Conservation (phyloP, 2,329 filamentous ascomycete genomes). For the Cladobotryum protrusum region DNA sequence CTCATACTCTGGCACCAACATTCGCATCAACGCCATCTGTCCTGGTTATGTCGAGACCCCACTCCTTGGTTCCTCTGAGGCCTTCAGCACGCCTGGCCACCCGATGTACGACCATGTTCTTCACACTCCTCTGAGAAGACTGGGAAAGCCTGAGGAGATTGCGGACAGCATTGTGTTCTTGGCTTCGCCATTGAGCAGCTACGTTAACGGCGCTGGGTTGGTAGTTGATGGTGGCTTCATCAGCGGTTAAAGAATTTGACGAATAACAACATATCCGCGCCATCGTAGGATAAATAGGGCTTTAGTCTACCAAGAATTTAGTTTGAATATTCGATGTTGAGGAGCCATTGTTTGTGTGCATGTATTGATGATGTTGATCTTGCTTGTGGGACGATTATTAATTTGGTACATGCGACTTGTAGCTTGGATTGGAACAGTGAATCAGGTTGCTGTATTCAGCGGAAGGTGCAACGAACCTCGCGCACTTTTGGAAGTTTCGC, state of each 20-base stretch:
- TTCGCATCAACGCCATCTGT: constrained; percentile 57
- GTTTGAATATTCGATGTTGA: no score
- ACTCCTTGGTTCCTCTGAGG: constrained; percentile 20
- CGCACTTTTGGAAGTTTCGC: no score
- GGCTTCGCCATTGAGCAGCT: constrained; percentile 46
- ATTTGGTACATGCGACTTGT: no score
- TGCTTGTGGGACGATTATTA: no score
- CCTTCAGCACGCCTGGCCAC: constrained; percentile 20
- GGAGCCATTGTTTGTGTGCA: no score
- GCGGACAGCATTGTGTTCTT: constrained; percentile 47
- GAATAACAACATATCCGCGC: neutral
- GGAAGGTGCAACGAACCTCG: no score
- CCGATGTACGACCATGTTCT: constrained; percentile 34
- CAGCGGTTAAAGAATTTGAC: neutral
- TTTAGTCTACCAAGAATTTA: no score
- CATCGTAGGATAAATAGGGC: neutral
- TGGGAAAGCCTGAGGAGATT: constrained; percentile 46
- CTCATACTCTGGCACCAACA: constrained; percentile 43
- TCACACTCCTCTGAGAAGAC: constrained; percentile 41
- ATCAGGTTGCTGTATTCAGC: no score
- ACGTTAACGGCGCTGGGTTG: constrained; percentile 42
- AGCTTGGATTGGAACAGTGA: no score
- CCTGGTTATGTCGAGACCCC: constrained; percentile 44
- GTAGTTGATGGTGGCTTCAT: constrained; percentile 41
- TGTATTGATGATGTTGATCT: no score